phyloP scores from a whole-genome alignment of 257 asterid genomes.

The Paraleonurus japonicus region DNA sequence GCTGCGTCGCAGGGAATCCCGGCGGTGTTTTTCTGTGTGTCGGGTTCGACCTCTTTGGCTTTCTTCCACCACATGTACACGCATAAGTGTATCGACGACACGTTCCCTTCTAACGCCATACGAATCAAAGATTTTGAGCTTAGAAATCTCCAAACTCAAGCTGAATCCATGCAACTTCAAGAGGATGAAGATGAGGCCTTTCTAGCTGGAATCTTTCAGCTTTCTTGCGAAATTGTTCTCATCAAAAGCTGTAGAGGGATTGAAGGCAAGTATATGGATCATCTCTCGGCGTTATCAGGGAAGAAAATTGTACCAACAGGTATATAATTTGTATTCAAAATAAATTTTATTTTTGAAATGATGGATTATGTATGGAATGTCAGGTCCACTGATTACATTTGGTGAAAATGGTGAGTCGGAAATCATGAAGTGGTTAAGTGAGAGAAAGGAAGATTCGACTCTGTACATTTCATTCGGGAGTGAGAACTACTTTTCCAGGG shows the following conservation, averaged over 20 bases:
- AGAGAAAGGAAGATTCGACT: slow-evolving; percentile 20
- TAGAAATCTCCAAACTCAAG: neutral
- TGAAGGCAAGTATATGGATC: slow-evolving; percentile 42
- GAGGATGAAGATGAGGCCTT: slow-evolving; percentile 18
- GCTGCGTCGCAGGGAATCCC: slow-evolving; percentile 31
- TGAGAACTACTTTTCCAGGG: slow-evolving; percentile 38
- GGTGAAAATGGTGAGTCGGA: neutral
- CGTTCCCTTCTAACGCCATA: slow-evolving; percentile 23
- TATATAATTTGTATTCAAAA: no score
- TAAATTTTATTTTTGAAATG: no score
- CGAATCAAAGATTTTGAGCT: slow-evolving; percentile 24
- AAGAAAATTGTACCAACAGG: slow-evolving; percentile 26
- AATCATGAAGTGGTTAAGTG: slow-evolving; percentile 35
- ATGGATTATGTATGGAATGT: no score
- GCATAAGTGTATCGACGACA: slow-evolving; percentile 12
- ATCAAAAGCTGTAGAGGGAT: slow-evolving; percentile 29
- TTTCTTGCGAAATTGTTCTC: slow-evolving; percentile 19
- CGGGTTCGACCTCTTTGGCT: slow-evolving; percentile 11
- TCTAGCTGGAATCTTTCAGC: slow-evolving; percentile 19
- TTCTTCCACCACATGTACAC: slow-evolving; percentile 27
- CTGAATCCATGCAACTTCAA: neutral
- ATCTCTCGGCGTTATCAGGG: slow-evolving; percentile 26
- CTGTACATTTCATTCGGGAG: slow-evolving; percentile 45
- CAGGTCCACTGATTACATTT: slow-evolving; percentile 25
- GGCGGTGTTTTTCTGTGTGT: slow-evolving; percentile 21